Evolutionary conservation across 2,329 filamentous ascomycete genomes (phyloP).

Genomic region (Phoma sp.): DNA sequence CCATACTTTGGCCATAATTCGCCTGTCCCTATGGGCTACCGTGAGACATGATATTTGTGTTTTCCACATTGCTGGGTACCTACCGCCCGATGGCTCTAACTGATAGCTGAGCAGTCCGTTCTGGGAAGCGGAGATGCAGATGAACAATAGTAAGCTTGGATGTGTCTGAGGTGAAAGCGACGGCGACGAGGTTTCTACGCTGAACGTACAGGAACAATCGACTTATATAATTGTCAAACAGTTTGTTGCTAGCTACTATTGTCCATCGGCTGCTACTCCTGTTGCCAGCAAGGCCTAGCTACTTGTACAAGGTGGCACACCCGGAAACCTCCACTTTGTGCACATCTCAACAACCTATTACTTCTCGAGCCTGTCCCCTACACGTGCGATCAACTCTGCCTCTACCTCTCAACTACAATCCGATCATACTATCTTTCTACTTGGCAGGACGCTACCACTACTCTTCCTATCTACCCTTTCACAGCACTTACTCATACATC

Average conservation of each 20-base stretch:
- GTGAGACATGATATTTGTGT: slow-evolving; percentile 22
- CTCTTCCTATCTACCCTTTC: no score
- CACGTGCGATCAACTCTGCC: no score
- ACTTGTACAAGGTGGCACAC: not conserved
- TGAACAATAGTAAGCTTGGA: slow-evolving; percentile 33
- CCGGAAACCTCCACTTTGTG: not conserved
- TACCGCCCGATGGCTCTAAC: slow-evolving; percentile 2
- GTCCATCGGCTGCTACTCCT: slow-evolving; percentile 1
- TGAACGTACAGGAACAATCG: not conserved
- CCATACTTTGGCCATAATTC: not conserved
- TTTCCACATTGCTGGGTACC: slow-evolving; percentile 3
- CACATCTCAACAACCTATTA: not conserved
- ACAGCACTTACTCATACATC: not conserved
- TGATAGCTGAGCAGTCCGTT: slow-evolving; percentile 5
- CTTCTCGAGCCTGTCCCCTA: not conserved
- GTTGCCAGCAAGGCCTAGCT: slow-evolving; percentile 12
- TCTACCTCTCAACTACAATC: no score
- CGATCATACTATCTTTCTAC: no score
- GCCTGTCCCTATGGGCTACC: slow-evolving; percentile 4
- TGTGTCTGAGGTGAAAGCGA: slow-evolving; percentile 20
- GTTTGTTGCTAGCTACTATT: slow-evolving; percentile 4
- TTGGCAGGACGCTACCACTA: no score
- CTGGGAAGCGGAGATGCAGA: slow-evolving; percentile 9
- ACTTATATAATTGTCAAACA: not conserved
- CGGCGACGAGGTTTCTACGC: slow-evolving; percentile 7